Base-by-base conservation (phyloP, 1,139 yeast species). In the Candida tropicalis region DNA sequence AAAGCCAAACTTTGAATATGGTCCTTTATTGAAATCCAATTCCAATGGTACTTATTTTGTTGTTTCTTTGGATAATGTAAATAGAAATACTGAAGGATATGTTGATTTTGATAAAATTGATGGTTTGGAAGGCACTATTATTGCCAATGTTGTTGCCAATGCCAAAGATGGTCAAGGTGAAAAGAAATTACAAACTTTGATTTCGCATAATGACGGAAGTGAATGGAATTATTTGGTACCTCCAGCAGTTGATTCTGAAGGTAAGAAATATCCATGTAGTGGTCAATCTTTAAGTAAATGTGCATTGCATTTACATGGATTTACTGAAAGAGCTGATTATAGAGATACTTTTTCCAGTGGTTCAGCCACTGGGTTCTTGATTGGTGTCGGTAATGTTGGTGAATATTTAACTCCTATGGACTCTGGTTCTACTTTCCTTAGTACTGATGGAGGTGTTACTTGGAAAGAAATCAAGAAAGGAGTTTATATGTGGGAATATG, bases 21-120 rank as follows among this genome's bases (percentile, higher is more conserved):
- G 99, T 7, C 73, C 89, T 0, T 70, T 95, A n/a, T 71, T 93
- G 55, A 93, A 93, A 58, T 88, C 97, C 0, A 91, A 93, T 59
- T 87, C 88, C n/a, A 89, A 91, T 56, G 99, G 99, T 48, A 90
- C 98, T 0, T 81, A 87, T n/a, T 91, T 87, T 60, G 93, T 87
- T 2, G 68, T 82, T 24, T 70, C 93, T 1, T 73, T 87, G 51
- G 79, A 77, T n/a, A 62, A 77, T 46, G 97, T 90, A 7, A 93
- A 91, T 61, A 74, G 99, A 56, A 79, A 89, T 51, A 53, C 53
- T 5, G 54, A 54, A 5, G 99, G 98, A 0, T 90, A 63, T 64
- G 97, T 88, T 42, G 99, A 93, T 63, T 93, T 82, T 63, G 99
- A 93, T 58, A 80, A 86, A 50, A 75, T 90, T 55, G 84, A 83